Conservation (phyloP, 1,284 basidiomycete genomes). For the Pseudozyma hubeiensis region DNA sequence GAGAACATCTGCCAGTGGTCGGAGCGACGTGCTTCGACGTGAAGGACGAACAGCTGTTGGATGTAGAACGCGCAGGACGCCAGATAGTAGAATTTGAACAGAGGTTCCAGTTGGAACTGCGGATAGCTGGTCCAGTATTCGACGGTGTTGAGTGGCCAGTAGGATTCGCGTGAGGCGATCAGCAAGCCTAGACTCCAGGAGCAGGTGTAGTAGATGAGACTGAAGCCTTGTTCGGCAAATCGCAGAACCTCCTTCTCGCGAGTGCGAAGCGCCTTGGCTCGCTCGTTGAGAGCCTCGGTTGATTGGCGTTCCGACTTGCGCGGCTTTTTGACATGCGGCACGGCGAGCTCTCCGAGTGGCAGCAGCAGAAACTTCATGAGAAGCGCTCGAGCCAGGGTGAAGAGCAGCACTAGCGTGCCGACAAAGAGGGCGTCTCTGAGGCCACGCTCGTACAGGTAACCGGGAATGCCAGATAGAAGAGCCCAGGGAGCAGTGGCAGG, state of each 20-base stretch:
- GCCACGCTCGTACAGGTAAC: constrained; percentile 48
- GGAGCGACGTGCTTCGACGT: constrained; percentile 90
- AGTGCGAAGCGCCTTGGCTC: constrained; percentile 54
- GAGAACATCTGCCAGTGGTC: constrained; percentile 96
- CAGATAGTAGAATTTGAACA: constrained; percentile 73
- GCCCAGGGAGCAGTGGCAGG: constrained; percentile 37
- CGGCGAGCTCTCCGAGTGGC: constrained; percentile 48
- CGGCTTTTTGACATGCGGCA: constrained; percentile 27
- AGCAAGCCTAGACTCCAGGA: constrained; percentile 85
- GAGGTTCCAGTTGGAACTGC: constrained; percentile 79
- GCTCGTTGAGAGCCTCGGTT: constrained; percentile 20
- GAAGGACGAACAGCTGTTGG: constrained; percentile 88
- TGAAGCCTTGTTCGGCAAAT: constrained; percentile 96
- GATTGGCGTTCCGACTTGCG: constrained; percentile 22
- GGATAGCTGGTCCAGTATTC: constrained; percentile 87
- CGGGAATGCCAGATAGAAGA: constrained; percentile 39
- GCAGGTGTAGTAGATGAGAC: constrained; percentile 80
- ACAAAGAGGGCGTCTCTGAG: constrained; percentile 59
- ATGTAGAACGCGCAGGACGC: constrained; percentile 91
- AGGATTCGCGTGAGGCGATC: constrained; percentile 80
- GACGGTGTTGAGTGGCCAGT: constrained; percentile 76
- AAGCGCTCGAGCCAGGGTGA: constrained; percentile 53
- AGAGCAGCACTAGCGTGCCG: constrained; percentile 57
- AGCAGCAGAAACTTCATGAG: constrained; percentile 56
- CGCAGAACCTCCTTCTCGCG: constrained; percentile 79